Evolutionary conservation across 2,329 filamentous ascomycete genomes (phyloP).

Genomic region (Periconia macrospinosa): DNA sequence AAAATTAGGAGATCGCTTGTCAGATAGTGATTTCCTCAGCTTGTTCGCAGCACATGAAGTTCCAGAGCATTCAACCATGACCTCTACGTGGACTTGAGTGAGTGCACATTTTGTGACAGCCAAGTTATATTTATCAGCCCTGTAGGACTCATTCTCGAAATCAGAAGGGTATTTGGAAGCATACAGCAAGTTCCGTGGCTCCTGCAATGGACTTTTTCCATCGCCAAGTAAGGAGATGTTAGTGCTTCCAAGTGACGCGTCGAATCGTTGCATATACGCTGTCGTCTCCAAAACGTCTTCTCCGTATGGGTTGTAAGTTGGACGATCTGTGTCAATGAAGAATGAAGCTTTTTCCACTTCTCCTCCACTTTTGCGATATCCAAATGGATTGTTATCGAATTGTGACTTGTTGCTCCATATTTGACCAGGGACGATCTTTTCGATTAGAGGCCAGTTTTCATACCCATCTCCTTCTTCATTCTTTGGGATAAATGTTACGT

Average conservation of each 20-base stretch:
- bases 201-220: neutral
- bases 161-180: slow-evolving; percentile 12
- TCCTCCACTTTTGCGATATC: neutral
- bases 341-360: slow-evolving; percentile 14
- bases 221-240: slow-evolving; percentile 11
- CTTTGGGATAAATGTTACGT: slow-evolving; percentile 3
- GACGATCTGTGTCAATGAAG: slow-evolving; percentile 26
- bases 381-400: slow-evolving; percentile 13
- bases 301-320: neutral
- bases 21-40: slow-evolving; percentile 19
- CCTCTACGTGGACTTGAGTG: slow-evolving; percentile 25
- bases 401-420: slow-evolving; percentile 22
- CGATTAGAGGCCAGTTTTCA: slow-evolving; percentile 14
- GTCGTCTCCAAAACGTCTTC: slow-evolving; percentile 1
- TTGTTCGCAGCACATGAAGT: slow-evolving; percentile 13
- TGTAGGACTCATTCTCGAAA: neutral
- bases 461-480: neutral
- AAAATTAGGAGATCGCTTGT: slow-evolving; percentile 11
- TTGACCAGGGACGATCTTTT: slow-evolving; percentile 18
- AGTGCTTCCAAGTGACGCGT: slow-evolving; percentile 21
- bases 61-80: slow-evolving; percentile 16
- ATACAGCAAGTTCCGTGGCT: slow-evolving; percentile 12
- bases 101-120: slow-evolving; percentile 25
- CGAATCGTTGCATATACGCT: slow-evolving; percentile 13
- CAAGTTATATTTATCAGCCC: slow-evolving; percentile 2